A percentile compares a stretch with the other conserved stretches of the same genome.
phyloP scores from a whole-genome alignment of 306 rosid genomes.

The Vigna angularis region DNA sequence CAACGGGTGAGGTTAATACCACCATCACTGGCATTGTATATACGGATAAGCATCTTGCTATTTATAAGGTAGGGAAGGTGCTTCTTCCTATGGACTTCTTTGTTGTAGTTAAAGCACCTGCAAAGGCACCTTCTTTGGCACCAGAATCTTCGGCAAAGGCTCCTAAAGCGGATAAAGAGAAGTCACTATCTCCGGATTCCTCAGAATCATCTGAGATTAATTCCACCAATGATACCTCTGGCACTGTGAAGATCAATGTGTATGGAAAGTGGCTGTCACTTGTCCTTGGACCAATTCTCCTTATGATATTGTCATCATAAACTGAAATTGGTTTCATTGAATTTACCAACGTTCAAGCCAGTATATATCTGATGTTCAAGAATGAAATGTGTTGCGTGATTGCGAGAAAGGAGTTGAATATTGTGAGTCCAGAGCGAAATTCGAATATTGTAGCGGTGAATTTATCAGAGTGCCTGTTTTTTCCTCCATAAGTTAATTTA shows the following conservation, averaged over 20 bases:
- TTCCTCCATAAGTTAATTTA: no score
- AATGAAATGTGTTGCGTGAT: no score
- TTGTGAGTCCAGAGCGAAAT: no score
- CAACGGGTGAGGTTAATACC: conserved; percentile 60
- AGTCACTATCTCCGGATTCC: conserved; percentile 8
- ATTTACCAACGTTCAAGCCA: no score
- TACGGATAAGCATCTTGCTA: conserved; percentile 64
- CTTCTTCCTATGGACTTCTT: conserved; percentile 64
- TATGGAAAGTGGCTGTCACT: conserved; percentile 34
- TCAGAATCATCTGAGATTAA: conserved; percentile 20
- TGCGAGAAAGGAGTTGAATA: no score
- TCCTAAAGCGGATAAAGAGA: conserved; percentile 51
- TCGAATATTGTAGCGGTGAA: no score
- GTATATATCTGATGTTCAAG: no score
- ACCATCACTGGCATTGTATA: conserved; percentile 63
- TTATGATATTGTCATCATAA: not conserved
- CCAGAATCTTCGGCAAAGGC: conserved; percentile 41
- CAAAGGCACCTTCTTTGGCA: conserved; percentile 44
- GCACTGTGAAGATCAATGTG: conserved; percentile 12
- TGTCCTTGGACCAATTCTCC: conserved; percentile 36
- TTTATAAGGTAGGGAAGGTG: conserved; percentile 64
- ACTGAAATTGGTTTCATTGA: not conserved
- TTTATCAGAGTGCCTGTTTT: no score
- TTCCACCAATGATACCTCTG: conserved; percentile 1
- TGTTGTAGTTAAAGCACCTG: conserved; percentile 49